Base-by-base conservation (phyloP, 1,139 yeast genomes). In the Yamadazyma conglobata region DNA sequence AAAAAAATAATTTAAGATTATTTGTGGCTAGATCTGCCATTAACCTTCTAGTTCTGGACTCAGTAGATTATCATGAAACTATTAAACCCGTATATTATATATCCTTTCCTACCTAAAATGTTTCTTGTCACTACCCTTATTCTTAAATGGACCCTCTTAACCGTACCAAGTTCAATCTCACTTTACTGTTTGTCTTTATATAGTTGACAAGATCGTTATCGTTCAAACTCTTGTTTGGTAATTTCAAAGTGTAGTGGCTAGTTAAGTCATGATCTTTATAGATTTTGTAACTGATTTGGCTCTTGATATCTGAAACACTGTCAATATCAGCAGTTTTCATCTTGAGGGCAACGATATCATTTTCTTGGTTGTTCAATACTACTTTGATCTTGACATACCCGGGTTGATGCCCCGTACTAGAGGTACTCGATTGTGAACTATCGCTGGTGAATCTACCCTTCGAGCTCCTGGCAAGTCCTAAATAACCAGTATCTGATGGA, bases 311-410 rank as follows among this genome's bases (percentile, higher is more conserved):
- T 5, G 42, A 47, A 12, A 61, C 44, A 8, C 62, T 50, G n/a
- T 48, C 46, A 16, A 63, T 39, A 29, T 55, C 50, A 9, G 53
- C 39, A 19, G 50, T 46, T 26, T 51, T 52, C 17, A 61, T 49
- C 32, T 52, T 54, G 19, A 61, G 38, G 2, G 56, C 64, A 11
- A 62, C 48, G 10, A 60, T 58, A 34, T 62, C 68, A 23, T 54
- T 52, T 29, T 57, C 62, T 24, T 43, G 39, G 38, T 61, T 60
- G 34, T 58, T 52, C 27, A 62, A 47, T 17, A 43, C 36, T 14
- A 63, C 50, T 39, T 63, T 62, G 28, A 63, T 50, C 35, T 61
- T 60, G 27, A 61, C 47, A 38, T 36, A 48, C 29, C 54, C 60
- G 17, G 44, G 28, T n/a, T n/a, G n/a, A n/a, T n/a, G n/a, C n/a